These are phyloP conservation scores for Fomitiporia mediterranea DNA, from an alignment of 1,284 basidiomycete genomes.

Conservation along the genomic window DNA sequence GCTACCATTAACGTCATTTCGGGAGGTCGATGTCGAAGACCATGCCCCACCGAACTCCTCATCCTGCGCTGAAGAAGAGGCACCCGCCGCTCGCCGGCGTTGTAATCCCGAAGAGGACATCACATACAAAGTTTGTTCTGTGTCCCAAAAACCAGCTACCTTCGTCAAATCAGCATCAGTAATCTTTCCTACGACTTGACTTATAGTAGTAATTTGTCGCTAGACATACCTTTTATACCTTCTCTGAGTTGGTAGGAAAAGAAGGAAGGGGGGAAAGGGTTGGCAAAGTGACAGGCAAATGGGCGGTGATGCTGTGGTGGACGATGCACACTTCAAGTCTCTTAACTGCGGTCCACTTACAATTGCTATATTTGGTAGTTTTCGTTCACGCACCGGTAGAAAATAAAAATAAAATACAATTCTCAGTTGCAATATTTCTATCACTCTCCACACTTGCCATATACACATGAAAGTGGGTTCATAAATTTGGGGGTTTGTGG, in stretches of 20 bases:
- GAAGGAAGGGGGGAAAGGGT: neutral
- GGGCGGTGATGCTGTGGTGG: neutral
- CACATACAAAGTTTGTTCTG: no score
- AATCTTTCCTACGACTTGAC: neutral
- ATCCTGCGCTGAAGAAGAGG: constrained; percentile 33
- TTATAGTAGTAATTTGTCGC: neutral
- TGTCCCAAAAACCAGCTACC: no score
- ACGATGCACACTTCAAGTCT: no score
- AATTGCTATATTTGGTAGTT: neutral
- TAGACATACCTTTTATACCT: neutral
- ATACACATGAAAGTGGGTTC: neutral
- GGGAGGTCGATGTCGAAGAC: constrained; percentile 20
- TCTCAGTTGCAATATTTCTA: neutral
- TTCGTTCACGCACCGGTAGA: neutral
- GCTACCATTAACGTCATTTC: neutral
- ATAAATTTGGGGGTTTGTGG: neutral
- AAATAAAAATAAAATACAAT: neutral
- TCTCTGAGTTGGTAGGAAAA: neutral
- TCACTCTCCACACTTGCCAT: neutral
- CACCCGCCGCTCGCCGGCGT: constrained; percentile 45
- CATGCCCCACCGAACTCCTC: constrained; percentile 32
- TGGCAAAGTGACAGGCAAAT: neutral
- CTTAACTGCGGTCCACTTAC: neutral
- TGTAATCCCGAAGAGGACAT: constrained; percentile 38
- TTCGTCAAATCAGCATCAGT: neutral